Conservation (phyloP, 169 alveolate genomes). For the Perkinsus marinus region DNA sequence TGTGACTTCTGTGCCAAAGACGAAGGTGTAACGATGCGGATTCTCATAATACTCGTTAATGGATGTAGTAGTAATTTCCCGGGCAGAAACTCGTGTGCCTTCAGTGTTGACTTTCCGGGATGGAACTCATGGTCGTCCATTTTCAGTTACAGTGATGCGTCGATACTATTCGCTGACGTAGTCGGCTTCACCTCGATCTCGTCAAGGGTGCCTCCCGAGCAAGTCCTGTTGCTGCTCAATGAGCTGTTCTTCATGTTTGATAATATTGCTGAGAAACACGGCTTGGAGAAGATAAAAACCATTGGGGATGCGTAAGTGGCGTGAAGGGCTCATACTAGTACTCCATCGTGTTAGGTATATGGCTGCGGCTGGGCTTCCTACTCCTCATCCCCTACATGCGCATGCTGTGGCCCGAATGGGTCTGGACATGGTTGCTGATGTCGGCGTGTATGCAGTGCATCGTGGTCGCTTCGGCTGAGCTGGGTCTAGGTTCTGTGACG, state of each 20-base stretch:
- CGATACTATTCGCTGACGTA: background rate
- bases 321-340: background rate
- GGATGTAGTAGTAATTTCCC: too few relatives aligned
- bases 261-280: background rate
- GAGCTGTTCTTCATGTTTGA: background rate
- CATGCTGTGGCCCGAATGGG: constrained; percentile 1
- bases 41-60: too few relatives aligned
- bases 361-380: constrained; percentile 2
- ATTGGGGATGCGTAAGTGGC: background rate
- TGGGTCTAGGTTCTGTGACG: background rate
- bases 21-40: too few relatives aligned
- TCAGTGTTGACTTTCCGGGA: too few relatives aligned
- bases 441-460: background rate
- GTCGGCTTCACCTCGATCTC: background rate
- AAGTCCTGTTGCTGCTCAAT: background rate
- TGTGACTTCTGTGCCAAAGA: too few relatives aligned
- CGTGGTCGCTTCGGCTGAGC: background rate
- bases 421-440: background rate
- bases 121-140: background rate
- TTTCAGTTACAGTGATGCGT: background rate
- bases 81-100: too few relatives aligned
- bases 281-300: constrained; percentile 3
- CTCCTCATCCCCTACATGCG: background rate
- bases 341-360: background rate
- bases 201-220: background rate